Conservation (phyloP, 768 basidiomycete genomes). For the Dioszegia aurantiaca region DNA sequence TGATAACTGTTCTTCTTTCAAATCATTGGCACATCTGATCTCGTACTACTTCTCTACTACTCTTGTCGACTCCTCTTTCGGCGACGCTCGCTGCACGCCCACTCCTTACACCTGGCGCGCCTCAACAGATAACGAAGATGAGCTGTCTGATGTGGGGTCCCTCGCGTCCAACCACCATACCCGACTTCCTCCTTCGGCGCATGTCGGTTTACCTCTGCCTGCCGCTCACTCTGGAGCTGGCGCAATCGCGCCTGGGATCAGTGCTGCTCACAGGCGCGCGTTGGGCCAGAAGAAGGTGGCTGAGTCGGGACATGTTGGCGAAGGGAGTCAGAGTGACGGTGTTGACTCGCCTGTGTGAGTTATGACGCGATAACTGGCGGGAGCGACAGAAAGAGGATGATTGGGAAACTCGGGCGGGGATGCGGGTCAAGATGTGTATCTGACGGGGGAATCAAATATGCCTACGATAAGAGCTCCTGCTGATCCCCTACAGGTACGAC, state of each 20-base stretch:
- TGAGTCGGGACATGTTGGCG: conserved; percentile 22
- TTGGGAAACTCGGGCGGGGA: too few relatives aligned
- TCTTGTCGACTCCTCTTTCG: background rate
- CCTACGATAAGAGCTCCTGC: background rate
- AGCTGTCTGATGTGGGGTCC: conserved; percentile 43
- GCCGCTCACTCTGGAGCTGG: background rate
- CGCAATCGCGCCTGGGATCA: conserved; percentile 6
- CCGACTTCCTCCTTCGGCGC: background rate
- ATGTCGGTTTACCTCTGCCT: conserved; percentile 1
- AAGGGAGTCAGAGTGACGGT: conserved; percentile 43
- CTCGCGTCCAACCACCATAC: conserved; percentile 27
- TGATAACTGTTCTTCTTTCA: background rate
- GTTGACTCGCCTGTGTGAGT: conserved; percentile 48
- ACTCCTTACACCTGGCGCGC: background rate
- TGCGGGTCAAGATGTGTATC: too few relatives aligned
- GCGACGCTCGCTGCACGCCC: conserved; percentile 14
- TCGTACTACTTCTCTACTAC: background rate
- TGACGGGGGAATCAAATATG: too few relatives aligned
- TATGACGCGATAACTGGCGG: too few relatives aligned
- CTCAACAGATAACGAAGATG: conserved; percentile 31
- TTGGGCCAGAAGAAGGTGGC: conserved; percentile 22
- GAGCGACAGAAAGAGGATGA: too few relatives aligned
- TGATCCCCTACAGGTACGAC: conserved; percentile 46
- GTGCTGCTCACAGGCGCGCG: conserved; percentile 9
- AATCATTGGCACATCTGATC: background rate